Percentiles rank a stretch among this genome's conserved stretches.
Evolutionary conservation across 192 early-diverging fungal genomes (phyloP).

Genomic region (Obelidium mucronatum): DNA sequence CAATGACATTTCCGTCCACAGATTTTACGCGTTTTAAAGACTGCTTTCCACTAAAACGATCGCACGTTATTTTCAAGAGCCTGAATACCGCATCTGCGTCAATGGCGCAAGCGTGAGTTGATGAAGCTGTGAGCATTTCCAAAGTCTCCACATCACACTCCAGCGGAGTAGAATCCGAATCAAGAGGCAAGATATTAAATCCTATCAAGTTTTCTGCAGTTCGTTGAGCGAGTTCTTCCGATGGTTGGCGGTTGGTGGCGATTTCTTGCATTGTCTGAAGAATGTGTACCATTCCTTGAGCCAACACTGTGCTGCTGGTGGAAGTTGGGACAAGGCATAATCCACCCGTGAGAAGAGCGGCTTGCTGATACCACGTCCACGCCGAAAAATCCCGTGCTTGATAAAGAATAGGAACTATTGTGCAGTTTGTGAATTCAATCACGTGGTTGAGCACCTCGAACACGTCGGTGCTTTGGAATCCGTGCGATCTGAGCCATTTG

Average conservation of each 20-base stretch:
- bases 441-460: conserved; percentile 40
- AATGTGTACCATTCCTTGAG: conserved; percentile 25
- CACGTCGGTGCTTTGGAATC: conserved; percentile 26
- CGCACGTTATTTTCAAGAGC: conserved; percentile 35
- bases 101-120: background rate
- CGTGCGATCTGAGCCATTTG: conserved; percentile 16
- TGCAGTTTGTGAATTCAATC: conserved; percentile 32
- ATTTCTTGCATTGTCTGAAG: conserved; percentile 31
- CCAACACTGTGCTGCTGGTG: background rate
- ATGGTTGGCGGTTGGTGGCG: background rate
- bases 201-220: conserved; percentile 5
- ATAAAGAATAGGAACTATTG: conserved; percentile 45
- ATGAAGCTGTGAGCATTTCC: background rate
- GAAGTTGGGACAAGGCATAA: conserved; percentile 24
- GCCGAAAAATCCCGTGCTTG: conserved; percentile 7
- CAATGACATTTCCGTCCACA: conserved; percentile 12
- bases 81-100: conserved; percentile 21
- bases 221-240: background rate
- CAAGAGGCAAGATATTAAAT: background rate
- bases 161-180: background rate
- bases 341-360: conserved; percentile 35
- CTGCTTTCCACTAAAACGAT: conserved; percentile 33
- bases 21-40: conserved; percentile 20
- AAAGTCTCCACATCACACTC: background rate
- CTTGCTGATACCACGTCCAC: conserved; percentile 42